These are phyloP conservation scores for Scolecobasidium constrictum DNA, from an alignment of 2,329 filamentous ascomycete genomes.

Conservation along the genomic window DNA sequence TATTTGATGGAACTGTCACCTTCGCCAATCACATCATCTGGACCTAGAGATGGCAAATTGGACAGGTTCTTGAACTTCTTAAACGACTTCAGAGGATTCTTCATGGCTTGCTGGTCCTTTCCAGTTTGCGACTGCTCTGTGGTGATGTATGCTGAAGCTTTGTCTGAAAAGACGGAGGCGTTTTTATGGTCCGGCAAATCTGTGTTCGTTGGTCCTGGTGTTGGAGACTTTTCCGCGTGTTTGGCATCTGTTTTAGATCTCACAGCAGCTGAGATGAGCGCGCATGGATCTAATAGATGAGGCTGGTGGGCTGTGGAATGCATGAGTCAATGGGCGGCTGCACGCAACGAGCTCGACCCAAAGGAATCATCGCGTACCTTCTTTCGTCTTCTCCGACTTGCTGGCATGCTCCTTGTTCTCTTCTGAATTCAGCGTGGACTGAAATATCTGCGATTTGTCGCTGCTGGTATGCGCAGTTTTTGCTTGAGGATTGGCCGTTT, in stretches of 20 bases:
- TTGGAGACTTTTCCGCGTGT: too few relatives aligned
- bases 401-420: background rate
- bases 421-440: background rate
- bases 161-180: background rate
- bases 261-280: too few relatives aligned
- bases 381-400: background rate
- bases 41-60: slow-evolving; percentile 29
- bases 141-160: background rate
- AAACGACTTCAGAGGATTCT: too few relatives aligned
- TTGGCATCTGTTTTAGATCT: background rate
- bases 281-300: too few relatives aligned
- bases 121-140: background rate
- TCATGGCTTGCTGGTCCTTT: too few relatives aligned
- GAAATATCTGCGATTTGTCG: background rate
- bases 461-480: background rate
- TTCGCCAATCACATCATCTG: slow-evolving; percentile 55
- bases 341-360: background rate
- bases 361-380: background rate
- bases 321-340: background rate
- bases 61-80: slow-evolving; percentile 27
- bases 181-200: background rate
- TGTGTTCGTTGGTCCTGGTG: background rate
- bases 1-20: slow-evolving; percentile 69
- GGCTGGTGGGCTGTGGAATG: too few relatives aligned
- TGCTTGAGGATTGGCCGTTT: background rate